Percentiles rank a stretch among this genome's conserved stretches.
Evolutionary conservation across 306 rosid genomes (phyloP).

Genomic region (Hippophae tibetana): DNA sequence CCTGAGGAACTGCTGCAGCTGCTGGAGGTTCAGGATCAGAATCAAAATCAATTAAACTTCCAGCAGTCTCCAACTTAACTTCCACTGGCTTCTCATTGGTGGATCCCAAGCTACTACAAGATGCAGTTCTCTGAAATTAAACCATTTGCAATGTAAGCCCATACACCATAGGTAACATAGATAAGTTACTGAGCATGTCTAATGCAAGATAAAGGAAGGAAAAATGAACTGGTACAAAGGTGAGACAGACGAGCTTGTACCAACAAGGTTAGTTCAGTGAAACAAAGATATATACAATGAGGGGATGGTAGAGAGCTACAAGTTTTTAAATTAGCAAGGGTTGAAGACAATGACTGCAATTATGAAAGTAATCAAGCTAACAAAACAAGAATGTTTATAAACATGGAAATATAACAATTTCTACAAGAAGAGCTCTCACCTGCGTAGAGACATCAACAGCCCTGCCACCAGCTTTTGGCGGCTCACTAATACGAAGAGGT

Average conservation of each 20-base stretch:
- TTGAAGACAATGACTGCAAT: no score
- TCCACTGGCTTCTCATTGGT: slow-evolving; percentile 31
- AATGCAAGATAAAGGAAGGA: neutral
- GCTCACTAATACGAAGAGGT: slow-evolving; percentile 50
- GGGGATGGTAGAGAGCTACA: no score
- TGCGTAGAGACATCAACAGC: slow-evolving; percentile 3
- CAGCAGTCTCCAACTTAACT: slow-evolving; percentile 15
- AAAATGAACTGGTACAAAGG: no score
- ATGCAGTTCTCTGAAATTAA: slow-evolving; percentile 47
- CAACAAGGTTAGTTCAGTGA: no score
- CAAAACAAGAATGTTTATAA: no score
- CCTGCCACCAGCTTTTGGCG: slow-evolving; percentile 42
- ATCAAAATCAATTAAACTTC: neutral
- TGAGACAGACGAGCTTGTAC: no score
- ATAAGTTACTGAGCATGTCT: neutral
- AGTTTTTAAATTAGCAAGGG: no score
- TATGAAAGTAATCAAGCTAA: no score
- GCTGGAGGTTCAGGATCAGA: neutral
- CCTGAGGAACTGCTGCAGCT: slow-evolving; percentile 51
- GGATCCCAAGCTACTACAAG: slow-evolving; percentile 54
- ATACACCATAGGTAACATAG: slow-evolving; percentile 1
- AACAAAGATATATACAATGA: no score
- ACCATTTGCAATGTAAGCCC: neutral
- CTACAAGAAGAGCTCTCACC: no score
- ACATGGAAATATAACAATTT: no score